Evolutionary conservation across 2,329 filamentous ascomycete genomes (phyloP), one percentile per base, ranked within the genome.

Genomic region (Curvularia lunata): DNA sequence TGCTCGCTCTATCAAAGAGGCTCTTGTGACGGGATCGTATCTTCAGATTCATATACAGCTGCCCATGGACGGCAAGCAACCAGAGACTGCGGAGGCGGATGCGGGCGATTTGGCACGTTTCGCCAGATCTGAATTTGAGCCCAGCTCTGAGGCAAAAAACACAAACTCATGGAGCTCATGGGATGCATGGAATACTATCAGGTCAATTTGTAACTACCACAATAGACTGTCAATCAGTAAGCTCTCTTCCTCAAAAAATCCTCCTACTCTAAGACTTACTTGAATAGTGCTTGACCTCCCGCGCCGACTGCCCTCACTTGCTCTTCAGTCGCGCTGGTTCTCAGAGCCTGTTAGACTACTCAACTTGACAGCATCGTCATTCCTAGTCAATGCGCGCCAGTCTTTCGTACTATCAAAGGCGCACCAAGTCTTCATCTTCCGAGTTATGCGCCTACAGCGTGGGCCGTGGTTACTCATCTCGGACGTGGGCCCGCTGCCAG

Each of bases 151-250:
- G 32, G 68, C 69, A 6, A 79, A 81, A 30, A 58, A 27, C 12
- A 83, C 88, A 59, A 89, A 94, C 69, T 76, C 90, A 0, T 95
- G 91, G 76, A 88, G 88, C 52, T 84, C 88, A 2, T 99, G 96
- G 96, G 93, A 98, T 77, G 89, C 90, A 1, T 99, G 95, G 95
- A 89, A 99, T 75, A 83, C 89, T 21, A 90, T 99, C 69, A 86
- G 95, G 52, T 89, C 88, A 52, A 82, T 92, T 56, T 97, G 92
- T 84, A 90, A 88, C 79, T 98, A 99, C 78, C 89, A 89, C 76
- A 79, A 84, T 55, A 86, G 92, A 74, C 83, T 99, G 37, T 89
- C 87, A 70, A 86, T 97, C 77, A 91, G 94, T 97, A 88, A 81
- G 91, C 75, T 19, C n/a, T 46, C 50, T 28, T 21, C 7, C 19